Percentiles rank a stretch among this genome's conserved stretches.
Conservation (phyloP, 1,284 basidiomycete genomes). For the Grifola frondosa region DNA sequence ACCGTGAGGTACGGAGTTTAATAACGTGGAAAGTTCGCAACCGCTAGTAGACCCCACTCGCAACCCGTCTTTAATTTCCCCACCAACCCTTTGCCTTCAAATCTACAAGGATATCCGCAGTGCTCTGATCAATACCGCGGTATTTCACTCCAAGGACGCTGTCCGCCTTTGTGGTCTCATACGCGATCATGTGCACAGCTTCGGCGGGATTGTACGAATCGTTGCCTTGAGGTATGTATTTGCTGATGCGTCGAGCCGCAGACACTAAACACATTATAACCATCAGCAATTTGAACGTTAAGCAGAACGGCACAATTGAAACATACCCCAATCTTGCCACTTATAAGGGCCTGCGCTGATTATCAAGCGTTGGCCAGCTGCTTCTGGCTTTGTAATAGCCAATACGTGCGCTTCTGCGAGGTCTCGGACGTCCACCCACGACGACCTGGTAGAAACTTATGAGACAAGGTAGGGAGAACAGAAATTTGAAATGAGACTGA, state of each 20-base stretch:
- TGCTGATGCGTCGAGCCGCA: conserved; percentile 12
- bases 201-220: conserved; percentile 22
- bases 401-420: conserved; percentile 57
- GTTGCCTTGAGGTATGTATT: conserved; percentile 23
- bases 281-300: not conserved
- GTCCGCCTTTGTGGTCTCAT: conserved; percentile 38
- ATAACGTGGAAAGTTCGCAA: not conserved
- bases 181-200: conserved; percentile 31
- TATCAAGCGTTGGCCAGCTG: conserved; percentile 62
- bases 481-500: conserved; percentile 4
- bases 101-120: conserved; percentile 42
- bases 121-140: conserved; percentile 41
- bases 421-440: conserved; percentile 63
- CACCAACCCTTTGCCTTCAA: conserved; percentile 31
- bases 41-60: not conserved
- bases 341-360: conserved; percentile 35
- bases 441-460: conserved; percentile 11
- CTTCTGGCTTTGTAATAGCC: conserved; percentile 53
- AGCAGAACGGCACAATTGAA: not conserved
- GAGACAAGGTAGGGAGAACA: not conserved
- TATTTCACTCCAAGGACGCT: conserved; percentile 47
- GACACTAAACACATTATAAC: conserved; percentile 3
- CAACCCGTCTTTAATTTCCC: not conserved
- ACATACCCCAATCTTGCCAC: conserved; percentile 34
- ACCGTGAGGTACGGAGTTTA: not conserved